Evolutionary conservation across 2,329 filamentous ascomycete species (phyloP), one percentile per base, ranked within the genome.

Genomic region (Moelleriella libera): DNA sequence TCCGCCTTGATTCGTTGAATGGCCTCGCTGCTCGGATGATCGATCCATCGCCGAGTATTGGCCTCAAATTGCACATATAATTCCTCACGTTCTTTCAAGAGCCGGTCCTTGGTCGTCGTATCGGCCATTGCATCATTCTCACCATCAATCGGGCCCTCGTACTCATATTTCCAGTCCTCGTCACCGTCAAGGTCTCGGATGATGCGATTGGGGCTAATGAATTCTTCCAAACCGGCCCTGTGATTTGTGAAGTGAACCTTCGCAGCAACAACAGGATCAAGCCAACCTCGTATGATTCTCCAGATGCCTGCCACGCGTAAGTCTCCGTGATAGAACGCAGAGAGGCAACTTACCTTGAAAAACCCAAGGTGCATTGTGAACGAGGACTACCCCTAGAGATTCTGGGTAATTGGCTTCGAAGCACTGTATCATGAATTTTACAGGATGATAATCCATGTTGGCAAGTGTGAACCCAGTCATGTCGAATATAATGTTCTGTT

Each of bases 391-490:
- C 30, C 90, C 92, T 1, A 98, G 74, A 44, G 81, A 90, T 64
- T 98, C 92, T 1, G 92, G 92, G 57, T 97, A 98, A 63, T 98
- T 97, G 50, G 92, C 92, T 68, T 98, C 92, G 60, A 98, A 98
- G 64, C 89, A 95, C 66, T 95, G 94, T 65, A 98, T 96, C 84
- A 98, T 96, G 68, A 97, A 98, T 60, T 95, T 98, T 49, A 98
- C 87, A 1, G 92, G 90, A 0, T 85, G 79, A 63, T 97, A 97
- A 64, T 98, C 92, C 92, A 98, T 97, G 66, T 98, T 98, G 12
- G 89, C 83, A 69, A 97, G 74, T 14, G 85, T 85, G 63, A 97
- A 97, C 52, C 83, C 80, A 6, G 86, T 94, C 87, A 98, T 90
- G 63, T 98, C 92, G 60, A 98, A 98, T 44, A 98, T 69, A 53